Percentiles rank a stretch among this genome's conserved stretches.
Evolutionary conservation across 768 basidiomycete genomes (phyloP).

Genomic region (Lactarius tabidus): DNA sequence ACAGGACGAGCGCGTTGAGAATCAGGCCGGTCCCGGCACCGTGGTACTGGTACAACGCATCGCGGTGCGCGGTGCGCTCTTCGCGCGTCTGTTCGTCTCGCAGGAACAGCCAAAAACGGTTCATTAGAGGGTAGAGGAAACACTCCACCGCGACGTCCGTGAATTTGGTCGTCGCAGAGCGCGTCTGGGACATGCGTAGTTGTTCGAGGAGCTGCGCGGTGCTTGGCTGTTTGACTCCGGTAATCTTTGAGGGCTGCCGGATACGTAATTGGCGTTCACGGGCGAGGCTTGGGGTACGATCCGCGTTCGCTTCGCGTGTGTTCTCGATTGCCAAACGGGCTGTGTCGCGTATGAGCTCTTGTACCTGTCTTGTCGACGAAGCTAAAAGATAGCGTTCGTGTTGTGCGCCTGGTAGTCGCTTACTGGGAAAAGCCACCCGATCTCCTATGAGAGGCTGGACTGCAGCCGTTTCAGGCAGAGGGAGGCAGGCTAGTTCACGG

Average conservation of each 20-base stretch:
- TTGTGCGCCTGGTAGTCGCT: conserved; percentile 63
- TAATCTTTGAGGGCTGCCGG: conserved; percentile 43
- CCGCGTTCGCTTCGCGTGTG: conserved; percentile 49
- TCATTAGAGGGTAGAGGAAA: conserved; percentile 87
- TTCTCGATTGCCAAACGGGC: conserved; percentile 59
- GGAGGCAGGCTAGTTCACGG: conserved; percentile 66
- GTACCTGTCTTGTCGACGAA: conserved; percentile 40
- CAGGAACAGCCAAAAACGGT: conserved; percentile 93
- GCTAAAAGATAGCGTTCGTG: conserved; percentile 47
- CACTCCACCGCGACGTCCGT: conserved; percentile 76
- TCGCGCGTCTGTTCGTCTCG: conserved; percentile 79
- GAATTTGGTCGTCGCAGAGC: conserved; percentile 40
- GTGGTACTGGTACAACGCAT: conserved; percentile 53
- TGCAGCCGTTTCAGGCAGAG: conserved; percentile 29
- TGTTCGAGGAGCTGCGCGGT: conserved; percentile 18
- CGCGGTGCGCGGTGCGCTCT: conserved; percentile 56
- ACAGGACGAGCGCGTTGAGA: conserved; percentile 70
- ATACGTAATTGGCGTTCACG: conserved; percentile 76
- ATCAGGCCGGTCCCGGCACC: conserved; percentile 81
- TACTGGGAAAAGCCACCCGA: conserved; percentile 70
- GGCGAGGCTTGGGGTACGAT: conserved; percentile 55
- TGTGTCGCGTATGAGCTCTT: conserved; percentile 58
- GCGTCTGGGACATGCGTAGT: conserved; percentile 13
- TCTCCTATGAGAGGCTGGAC: conserved; percentile 33
- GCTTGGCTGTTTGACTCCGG: conserved; percentile 36